A percentile compares a stretch with the other conserved stretches of the same genome.
These are phyloP conservation scores for Plasmopara viticola DNA, from an alignment of 352 stramenopile species.

Conservation along the genomic window DNA sequence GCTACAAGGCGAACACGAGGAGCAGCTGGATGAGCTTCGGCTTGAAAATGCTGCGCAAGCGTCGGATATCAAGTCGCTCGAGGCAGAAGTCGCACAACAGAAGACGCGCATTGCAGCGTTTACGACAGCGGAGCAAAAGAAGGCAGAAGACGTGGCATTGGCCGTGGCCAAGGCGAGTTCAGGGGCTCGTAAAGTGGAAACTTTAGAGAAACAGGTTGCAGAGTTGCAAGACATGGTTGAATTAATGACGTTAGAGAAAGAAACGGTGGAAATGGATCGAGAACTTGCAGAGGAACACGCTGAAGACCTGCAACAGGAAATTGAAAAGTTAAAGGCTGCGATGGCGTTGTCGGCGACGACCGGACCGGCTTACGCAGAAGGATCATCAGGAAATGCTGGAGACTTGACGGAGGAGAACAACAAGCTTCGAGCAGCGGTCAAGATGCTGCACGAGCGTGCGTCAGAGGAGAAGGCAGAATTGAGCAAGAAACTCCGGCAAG, in stretches of 20 bases:
- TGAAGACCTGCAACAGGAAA: conserved; percentile 60
- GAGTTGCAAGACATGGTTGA: conserved; percentile 83
- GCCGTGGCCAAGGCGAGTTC: conserved; percentile 66
- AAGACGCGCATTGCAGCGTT: conserved; percentile 63
- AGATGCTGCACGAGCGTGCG: conserved; percentile 74
- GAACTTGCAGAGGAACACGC: conserved; percentile 82
- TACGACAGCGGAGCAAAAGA: conserved; percentile 63
- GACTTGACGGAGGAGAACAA: conserved; percentile 76
- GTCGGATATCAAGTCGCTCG: conserved; percentile 54
- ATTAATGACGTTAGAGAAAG: conserved; percentile 81
- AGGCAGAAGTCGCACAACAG: conserved; percentile 61
- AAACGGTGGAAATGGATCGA: conserved; percentile 85
- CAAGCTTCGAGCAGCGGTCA: conserved; percentile 75
- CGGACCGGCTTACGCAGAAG: conserved; percentile 35
- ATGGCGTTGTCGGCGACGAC: conserved; percentile 41
- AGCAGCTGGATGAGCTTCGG: conserved; percentile 46
- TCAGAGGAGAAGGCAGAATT: conserved; percentile 77
- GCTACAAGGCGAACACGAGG: conserved; percentile 44
- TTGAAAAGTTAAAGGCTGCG: conserved; percentile 68
- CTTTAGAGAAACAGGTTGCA: conserved; percentile 51
- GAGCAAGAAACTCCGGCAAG: conserved; percentile 71
- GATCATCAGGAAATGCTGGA: conserved; percentile 13
- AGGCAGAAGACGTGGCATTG: conserved; percentile 66
- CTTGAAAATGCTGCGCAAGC: conserved; percentile 55
- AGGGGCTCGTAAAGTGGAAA: conserved; percentile 59